Conservation (phyloP, 768 basidiomycete species). For the Gloeopeniophorella convolvens region DNA sequence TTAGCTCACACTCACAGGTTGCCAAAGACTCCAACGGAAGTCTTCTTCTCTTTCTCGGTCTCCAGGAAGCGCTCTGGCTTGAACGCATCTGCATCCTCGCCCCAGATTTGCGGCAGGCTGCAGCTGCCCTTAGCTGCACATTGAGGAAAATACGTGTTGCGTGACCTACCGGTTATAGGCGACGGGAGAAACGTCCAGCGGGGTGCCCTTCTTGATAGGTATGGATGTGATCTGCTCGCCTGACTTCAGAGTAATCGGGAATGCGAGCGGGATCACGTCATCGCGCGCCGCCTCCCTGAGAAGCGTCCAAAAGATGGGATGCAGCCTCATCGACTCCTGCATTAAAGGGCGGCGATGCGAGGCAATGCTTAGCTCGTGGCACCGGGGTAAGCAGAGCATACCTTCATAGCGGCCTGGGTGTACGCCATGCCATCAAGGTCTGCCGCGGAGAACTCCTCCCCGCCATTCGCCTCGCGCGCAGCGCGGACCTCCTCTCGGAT, state of each 20-base stretch:
- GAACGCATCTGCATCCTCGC: slow-evolving; percentile 1
- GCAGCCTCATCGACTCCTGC: slow-evolving; percentile 4
- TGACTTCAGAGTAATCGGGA: not conserved
- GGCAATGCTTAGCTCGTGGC: too few species aligned
- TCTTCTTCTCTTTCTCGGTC: not conserved
- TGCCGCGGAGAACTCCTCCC: not conserved
- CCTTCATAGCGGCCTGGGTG: slow-evolving; percentile 1
- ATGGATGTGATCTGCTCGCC: not conserved
- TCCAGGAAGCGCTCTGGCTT: not conserved
- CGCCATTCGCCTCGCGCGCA: not conserved
- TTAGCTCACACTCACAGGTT: slow-evolving; percentile 5
- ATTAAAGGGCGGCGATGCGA: not conserved
- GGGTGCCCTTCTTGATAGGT: not conserved
- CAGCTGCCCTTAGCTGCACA: not conserved
- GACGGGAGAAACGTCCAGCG: not conserved
- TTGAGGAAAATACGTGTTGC: not conserved
- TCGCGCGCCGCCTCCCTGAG: slow-evolving; percentile 15
- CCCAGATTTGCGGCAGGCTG: slow-evolving; percentile 7
- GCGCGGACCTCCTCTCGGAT: slow-evolving; percentile 8
- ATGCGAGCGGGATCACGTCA: slow-evolving; percentile 20
- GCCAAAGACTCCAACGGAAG: not conserved
- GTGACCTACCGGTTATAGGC: slow-evolving; percentile 2
- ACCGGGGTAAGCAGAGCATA: not conserved
- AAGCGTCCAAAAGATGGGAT: slow-evolving; percentile 13
- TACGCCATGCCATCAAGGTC: slow-evolving; percentile 1